Conservation (phyloP, 2,329 filamentous ascomycete genomes). For the Niveomyces coronatus region DNA sequence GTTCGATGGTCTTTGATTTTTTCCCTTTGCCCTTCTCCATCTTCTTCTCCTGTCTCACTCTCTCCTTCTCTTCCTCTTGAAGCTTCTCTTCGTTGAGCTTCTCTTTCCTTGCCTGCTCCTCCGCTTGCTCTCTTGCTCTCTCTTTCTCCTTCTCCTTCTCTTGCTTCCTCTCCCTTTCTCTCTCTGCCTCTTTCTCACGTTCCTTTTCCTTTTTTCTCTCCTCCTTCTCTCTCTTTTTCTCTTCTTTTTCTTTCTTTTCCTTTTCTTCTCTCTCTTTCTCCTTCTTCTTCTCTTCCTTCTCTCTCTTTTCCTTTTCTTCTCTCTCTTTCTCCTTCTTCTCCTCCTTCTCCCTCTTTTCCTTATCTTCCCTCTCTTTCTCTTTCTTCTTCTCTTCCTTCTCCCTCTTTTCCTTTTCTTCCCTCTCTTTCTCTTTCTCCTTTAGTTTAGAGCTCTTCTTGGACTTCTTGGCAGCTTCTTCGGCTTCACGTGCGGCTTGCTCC, state of each 20-base stretch:
- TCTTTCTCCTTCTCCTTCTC: constrained; percentile 12
- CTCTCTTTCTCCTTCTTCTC: constrained; percentile 14
- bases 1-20: constrained; percentile 14
- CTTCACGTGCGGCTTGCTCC: constrained; percentile 16
- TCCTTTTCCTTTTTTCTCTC: constrained; percentile 9
- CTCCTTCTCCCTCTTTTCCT: constrained; percentile 15
- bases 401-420: constrained; percentile 20
- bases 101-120: constrained; percentile 15
- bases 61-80: constrained; percentile 17
- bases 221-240: constrained; percentile 15
- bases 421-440: constrained; percentile 29
- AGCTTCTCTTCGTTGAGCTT: constrained; percentile 18
- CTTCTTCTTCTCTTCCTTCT: constrained; percentile 14
- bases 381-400: constrained; percentile 17
- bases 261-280: constrained; percentile 11
- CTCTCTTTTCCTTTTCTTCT: constrained; percentile 13
- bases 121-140: constrained; percentile 14
- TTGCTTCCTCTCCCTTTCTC: constrained; percentile 12
- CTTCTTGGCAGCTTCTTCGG: constrained; percentile 22
- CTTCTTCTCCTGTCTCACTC: constrained; percentile 12
- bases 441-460: constrained; percentile 23
- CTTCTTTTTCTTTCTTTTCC: constrained; percentile 9
- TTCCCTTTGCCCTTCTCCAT: constrained; percentile 13
- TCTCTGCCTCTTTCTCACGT: constrained; percentile 4
- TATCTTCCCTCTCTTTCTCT: constrained; percentile 16